Conservation (phyloP, 2,329 filamentous ascomycete species). For the Alternaria postmessia region DNA sequence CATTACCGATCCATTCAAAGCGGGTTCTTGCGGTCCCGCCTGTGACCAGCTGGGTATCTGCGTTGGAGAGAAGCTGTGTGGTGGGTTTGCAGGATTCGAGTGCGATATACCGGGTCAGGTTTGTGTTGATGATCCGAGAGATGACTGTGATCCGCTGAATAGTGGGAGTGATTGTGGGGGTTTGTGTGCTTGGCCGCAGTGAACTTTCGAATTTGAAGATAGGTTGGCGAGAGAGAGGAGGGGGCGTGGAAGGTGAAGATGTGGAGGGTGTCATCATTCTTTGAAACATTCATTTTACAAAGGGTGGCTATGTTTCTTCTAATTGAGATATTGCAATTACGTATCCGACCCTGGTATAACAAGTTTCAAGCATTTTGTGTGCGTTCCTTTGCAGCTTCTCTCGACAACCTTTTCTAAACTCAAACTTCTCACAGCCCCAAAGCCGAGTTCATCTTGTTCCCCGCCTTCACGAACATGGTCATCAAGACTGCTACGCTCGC, state of each 20-base stretch:
- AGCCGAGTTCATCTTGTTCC: background rate
- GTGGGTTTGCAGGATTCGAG: constrained; percentile 50
- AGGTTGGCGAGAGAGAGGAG: background rate
- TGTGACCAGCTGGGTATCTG: constrained; percentile 48
- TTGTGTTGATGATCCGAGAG: constrained; percentile 56
- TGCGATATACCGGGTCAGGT: constrained; percentile 45
- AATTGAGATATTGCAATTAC: background rate
- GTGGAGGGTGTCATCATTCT: background rate
- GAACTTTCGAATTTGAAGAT: accelerated
- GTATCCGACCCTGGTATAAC: background rate
- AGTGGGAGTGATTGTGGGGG: constrained; percentile 56
- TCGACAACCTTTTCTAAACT: background rate
- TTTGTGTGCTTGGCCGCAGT: constrained; percentile 48
- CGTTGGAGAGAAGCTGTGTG: constrained; percentile 49
- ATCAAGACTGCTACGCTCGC: background rate
- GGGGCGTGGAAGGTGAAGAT: background rate
- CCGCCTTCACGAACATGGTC: background rate
- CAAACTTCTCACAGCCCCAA: background rate
- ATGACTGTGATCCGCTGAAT: constrained; percentile 51
- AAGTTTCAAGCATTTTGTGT: background rate
- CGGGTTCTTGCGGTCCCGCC: constrained; percentile 45
- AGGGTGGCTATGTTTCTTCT: background rate
- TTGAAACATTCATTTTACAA: background rate
- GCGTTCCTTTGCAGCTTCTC: background rate
- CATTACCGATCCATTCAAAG: constrained; percentile 41